Conservation (phyloP, 164 flowering plant genomes). For the Warburgia ugandensis region DNA sequence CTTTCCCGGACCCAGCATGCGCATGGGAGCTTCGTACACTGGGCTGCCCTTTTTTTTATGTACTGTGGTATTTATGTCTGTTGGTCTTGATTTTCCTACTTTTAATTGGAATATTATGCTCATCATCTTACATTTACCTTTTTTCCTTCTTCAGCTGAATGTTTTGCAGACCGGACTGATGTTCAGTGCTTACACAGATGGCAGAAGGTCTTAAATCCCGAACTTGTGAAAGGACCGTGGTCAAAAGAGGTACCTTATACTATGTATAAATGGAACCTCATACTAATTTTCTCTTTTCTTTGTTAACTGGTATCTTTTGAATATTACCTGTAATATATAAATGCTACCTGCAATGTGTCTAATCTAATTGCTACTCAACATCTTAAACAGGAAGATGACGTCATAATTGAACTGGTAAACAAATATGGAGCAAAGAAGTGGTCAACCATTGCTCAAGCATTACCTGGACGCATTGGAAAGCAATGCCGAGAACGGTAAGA, state of each 20-base stretch:
- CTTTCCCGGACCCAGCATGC: no score
- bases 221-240: conserved; percentile 55
- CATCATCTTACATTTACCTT: background rate
- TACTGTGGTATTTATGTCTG: background rate
- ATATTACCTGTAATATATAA: no score
- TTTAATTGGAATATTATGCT: background rate
- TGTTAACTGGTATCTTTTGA: no score
- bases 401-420: conserved; percentile 33
- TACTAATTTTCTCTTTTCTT: no score
- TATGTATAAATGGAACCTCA: background rate
- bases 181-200: conserved; percentile 54
- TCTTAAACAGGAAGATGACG: conserved; percentile 58
- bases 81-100: background rate
- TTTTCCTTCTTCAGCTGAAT: conserved; percentile 38
- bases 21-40: no score
- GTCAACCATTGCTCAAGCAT: conserved; percentile 42
- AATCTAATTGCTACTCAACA: no score
- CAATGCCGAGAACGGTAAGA: conserved; percentile 53
- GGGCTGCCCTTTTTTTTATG: background rate
- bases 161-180: conserved; percentile 47
- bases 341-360: no score
- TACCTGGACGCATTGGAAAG: conserved; percentile 56
- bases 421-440: conserved; percentile 40
- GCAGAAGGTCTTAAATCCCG: conserved; percentile 58
- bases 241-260: conserved; percentile 34